Conservation (phyloP, 192 early-diverging fungal species). For the Backusella westeae region DNA sequence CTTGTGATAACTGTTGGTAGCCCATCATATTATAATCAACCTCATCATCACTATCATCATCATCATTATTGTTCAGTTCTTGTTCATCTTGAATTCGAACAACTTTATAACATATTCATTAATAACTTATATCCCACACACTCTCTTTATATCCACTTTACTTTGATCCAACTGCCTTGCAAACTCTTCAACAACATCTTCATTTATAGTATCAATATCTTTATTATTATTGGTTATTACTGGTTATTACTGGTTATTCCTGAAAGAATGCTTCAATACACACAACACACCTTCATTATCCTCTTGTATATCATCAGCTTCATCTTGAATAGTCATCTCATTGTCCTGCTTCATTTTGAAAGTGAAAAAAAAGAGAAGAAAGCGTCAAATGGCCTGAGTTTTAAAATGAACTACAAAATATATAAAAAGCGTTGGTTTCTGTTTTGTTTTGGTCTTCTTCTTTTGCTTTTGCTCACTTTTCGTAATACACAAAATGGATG, state of each 20-base stretch:
- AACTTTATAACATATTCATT: background rate
- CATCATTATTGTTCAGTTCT: background rate
- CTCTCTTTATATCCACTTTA: background rate
- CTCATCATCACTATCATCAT: background rate
- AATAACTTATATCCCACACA: background rate
- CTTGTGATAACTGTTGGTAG: background rate
- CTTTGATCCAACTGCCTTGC: slow-evolving; percentile 6
- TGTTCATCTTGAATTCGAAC: slow-evolving; percentile 2
- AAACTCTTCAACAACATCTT: slow-evolving; percentile 12
- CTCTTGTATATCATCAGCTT: background rate
- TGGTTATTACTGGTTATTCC: background rate
- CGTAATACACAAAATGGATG: background rate
- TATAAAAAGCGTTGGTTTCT: background rate
- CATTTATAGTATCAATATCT: background rate
- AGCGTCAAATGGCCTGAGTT: background rate
- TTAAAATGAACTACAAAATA: background rate
- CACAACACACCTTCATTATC: background rate
- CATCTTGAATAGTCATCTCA: background rate
- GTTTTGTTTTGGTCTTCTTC: background rate
- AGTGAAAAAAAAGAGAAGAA: background rate
- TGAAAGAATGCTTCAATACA: background rate
- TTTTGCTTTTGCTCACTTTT: background rate
- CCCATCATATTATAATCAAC: background rate
- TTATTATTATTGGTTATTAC: background rate
- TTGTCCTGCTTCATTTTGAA: background rate